Evolutionary conservation across 2,329 filamentous ascomycete genomes (phyloP).

Genomic region (Colletotrichum sp.): DNA sequence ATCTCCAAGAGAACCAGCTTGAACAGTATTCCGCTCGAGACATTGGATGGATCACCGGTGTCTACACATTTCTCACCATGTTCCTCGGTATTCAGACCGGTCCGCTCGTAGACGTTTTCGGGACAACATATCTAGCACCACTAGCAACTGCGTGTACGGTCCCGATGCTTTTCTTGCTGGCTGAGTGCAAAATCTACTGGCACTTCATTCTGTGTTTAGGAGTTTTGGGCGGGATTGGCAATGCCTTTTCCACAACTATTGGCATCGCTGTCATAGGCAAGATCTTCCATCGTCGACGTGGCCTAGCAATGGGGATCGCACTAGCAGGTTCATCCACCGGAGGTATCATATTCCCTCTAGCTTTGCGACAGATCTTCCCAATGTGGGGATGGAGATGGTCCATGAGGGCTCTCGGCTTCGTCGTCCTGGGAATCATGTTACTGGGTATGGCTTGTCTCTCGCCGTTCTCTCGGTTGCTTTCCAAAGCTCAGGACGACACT

Average conservation of each 20-base stretch:
- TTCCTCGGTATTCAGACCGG: constrained; percentile 53
- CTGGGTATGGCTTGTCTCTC: constrained; percentile 36
- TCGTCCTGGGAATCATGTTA: constrained; percentile 28
- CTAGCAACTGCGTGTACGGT: constrained; percentile 39
- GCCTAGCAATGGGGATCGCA: constrained; percentile 27
- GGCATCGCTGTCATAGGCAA: constrained; percentile 35
- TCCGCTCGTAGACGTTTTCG: constrained; percentile 52
- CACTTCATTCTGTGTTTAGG: constrained; percentile 51
- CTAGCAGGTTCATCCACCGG: constrained; percentile 26
- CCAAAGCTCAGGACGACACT: constrained; percentile 4
- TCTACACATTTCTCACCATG: constrained; percentile 48
- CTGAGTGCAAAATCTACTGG: constrained; percentile 50
- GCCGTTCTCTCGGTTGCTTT: constrained; percentile 28
- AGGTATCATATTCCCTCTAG: constrained; percentile 35
- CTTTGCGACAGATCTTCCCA: constrained; percentile 31
- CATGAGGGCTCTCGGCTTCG: constrained; percentile 33
- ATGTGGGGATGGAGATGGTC: constrained; percentile 36
- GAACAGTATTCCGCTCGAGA: constrained; percentile 42
- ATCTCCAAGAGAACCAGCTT: constrained; percentile 48
- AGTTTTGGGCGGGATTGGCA: constrained; percentile 44
- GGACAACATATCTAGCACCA: constrained; percentile 42
- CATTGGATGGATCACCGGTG: constrained; percentile 53
- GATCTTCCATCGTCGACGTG: constrained; percentile 25
- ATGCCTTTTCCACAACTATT: constrained; percentile 40
- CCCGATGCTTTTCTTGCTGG: constrained; percentile 47